Conservation (phyloP, 2,329 filamentous ascomycete species). For the Raffaelea ambrosiae region DNA sequence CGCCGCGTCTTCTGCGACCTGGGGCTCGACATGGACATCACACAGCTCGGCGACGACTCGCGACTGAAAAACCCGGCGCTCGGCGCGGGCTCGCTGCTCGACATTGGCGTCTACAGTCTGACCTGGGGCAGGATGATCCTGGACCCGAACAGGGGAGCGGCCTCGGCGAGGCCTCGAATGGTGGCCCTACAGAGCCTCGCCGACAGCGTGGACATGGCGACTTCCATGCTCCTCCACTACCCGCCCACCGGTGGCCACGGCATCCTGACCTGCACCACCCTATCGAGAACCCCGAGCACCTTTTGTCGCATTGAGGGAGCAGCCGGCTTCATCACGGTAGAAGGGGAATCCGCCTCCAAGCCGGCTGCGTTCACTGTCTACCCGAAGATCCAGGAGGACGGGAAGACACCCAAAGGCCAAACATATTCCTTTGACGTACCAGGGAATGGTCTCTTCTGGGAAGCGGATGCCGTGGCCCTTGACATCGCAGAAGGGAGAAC, state of each 20-base stretch:
- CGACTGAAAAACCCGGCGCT: constrained; percentile 27
- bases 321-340: constrained; percentile 26
- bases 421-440: constrained; percentile 27
- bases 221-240: constrained; percentile 30
- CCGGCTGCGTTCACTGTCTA: constrained; percentile 27
- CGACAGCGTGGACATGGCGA: constrained; percentile 24
- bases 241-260: constrained; percentile 26
- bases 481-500: constrained; percentile 28
- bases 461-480: constrained; percentile 33
- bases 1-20: constrained; percentile 31
- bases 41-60: constrained; percentile 19
- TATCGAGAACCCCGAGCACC: constrained; percentile 14
- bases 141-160: constrained; percentile 19
- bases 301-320: constrained; percentile 33
- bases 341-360: constrained; percentile 22
- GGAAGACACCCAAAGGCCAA: constrained; percentile 11
- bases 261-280: constrained; percentile 29
- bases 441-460: constrained; percentile 32
- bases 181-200: constrained; percentile 25
- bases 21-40: constrained; percentile 25
- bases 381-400: constrained; percentile 14
- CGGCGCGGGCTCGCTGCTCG: constrained; percentile 32
- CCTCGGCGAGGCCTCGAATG: constrained; percentile 23
- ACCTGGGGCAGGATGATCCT: constrained; percentile 29
- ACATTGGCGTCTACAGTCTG: constrained; percentile 33